A percentile compares a stretch with the other conserved stretches of the same genome.
Conservation (phyloP, 2,329 filamentous ascomycete species). For the Venturia nashicola region DNA sequence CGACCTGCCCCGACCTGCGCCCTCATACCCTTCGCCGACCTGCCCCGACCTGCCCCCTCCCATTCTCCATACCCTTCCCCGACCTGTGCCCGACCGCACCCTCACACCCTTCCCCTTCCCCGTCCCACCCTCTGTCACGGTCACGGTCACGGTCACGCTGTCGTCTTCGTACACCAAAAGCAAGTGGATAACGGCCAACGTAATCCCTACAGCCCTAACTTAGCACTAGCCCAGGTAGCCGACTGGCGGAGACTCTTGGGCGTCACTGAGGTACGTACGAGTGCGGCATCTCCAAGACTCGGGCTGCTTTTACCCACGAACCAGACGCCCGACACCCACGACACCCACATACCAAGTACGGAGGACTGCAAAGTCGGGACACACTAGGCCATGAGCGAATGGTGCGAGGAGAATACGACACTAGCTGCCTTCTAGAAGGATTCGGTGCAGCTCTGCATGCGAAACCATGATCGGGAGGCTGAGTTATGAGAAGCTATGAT, state of each 20-base stretch:
- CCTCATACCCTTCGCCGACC: no score
- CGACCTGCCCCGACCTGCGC: no score
- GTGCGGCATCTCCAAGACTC: neutral
- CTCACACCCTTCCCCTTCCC: no score
- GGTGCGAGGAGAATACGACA: neutral
- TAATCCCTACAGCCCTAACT: neutral
- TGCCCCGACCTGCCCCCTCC: no score
- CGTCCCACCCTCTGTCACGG: no score
- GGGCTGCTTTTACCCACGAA: neutral
- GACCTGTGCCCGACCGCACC: no score
- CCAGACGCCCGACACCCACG: neutral
- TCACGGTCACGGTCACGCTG: no score
- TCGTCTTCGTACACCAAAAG: neutral
- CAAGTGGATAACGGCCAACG: neutral
- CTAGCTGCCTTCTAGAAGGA: neutral
- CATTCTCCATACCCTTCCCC: no score
- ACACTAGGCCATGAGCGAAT: neutral
- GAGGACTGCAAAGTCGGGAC: neutral
- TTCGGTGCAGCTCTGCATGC: neutral
- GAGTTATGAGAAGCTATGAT: no score
- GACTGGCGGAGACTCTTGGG: neutral
- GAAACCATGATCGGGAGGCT: no score
- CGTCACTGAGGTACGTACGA: neutral
- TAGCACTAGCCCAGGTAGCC: neutral
- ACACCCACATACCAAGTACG: neutral